A percentile compares a stretch with the other conserved stretches of the same genome.
phyloP scores from a whole-genome alignment of 805 yeast species.

The Torulaspora delbrueckii region DNA sequence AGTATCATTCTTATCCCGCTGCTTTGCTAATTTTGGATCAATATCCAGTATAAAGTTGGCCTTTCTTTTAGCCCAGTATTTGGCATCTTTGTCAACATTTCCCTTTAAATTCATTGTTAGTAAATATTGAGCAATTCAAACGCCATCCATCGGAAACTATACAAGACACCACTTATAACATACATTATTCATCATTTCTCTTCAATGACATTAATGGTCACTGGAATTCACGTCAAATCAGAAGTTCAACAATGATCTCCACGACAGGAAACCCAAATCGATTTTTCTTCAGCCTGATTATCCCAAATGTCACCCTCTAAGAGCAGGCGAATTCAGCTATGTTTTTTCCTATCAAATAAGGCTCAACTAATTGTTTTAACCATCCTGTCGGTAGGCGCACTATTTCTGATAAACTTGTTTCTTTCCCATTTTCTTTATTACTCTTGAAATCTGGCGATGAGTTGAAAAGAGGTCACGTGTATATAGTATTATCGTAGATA shows the following conservation, averaged over 20 bases:
- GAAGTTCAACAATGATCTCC: neutral
- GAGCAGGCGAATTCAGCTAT: neutral
- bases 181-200: neutral
- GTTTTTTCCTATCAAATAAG: neutral
- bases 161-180: neutral
- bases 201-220: neutral
- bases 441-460: neutral
- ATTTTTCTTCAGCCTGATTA: neutral
- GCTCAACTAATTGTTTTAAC: neutral
- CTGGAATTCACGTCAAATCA: too few species aligned
- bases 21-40: conserved; percentile 56
- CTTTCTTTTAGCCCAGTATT: conserved; percentile 40
- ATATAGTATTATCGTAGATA: neutral
- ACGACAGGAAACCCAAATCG: neutral
- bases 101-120: conserved; percentile 5
- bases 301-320: neutral
- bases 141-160: neutral
- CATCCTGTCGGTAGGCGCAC: neutral
- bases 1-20: conserved; percentile 58
- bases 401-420: neutral
- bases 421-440: neutral
- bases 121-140: neutral
- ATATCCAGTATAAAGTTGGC: conserved; percentile 45
- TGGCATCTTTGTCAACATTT: conserved; percentile 13
- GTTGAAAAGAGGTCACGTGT: conserved; percentile 1